Percentiles rank a stretch among this genome's conserved stretches.
Evolutionary conservation across 768 basidiomycete species (phyloP).

Genomic region (Leucocoprinus leucothites): DNA sequence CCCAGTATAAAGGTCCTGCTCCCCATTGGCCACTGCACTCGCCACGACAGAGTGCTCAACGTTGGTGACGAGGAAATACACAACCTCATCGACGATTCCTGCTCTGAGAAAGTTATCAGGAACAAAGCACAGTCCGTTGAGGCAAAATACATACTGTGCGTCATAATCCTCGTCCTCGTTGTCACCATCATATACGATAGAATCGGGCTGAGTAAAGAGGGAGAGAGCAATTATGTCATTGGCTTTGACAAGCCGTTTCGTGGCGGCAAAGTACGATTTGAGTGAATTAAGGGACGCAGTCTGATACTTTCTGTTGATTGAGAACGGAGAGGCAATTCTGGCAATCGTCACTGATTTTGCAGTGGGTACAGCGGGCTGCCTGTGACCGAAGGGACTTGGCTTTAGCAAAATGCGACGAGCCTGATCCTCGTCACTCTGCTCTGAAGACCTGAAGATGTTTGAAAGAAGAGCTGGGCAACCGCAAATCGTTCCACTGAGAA

Average conservation of each 20-base stretch:
- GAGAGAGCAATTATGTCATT: constrained; percentile 71
- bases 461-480: constrained; percentile 52
- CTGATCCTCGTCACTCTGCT: constrained; percentile 15
- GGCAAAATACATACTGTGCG: constrained; percentile 20
- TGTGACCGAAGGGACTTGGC: constrained; percentile 59
- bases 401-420: constrained; percentile 33
- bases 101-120: background rate
- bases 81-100: constrained; percentile 32
- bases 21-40: constrained; percentile 20
- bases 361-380: constrained; percentile 57
- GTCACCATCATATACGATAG: constrained; percentile 23
- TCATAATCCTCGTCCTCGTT: constrained; percentile 19
- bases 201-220: constrained; percentile 50
- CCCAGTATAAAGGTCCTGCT: constrained; percentile 49
- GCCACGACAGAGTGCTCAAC: constrained; percentile 62
- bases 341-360: constrained; percentile 73
- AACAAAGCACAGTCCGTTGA: background rate
- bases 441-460: constrained; percentile 40
- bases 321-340: constrained; percentile 73
- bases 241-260: constrained; percentile 58
- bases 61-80: constrained; percentile 78
- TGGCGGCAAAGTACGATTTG: constrained; percentile 55
- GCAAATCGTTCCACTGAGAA: constrained; percentile 34
- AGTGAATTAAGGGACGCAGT: constrained; percentile 56
- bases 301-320: constrained; percentile 65